Evolutionary conservation across 139 green algal genomes (phyloP).

Genomic region (Pleodorina starrii): DNA sequence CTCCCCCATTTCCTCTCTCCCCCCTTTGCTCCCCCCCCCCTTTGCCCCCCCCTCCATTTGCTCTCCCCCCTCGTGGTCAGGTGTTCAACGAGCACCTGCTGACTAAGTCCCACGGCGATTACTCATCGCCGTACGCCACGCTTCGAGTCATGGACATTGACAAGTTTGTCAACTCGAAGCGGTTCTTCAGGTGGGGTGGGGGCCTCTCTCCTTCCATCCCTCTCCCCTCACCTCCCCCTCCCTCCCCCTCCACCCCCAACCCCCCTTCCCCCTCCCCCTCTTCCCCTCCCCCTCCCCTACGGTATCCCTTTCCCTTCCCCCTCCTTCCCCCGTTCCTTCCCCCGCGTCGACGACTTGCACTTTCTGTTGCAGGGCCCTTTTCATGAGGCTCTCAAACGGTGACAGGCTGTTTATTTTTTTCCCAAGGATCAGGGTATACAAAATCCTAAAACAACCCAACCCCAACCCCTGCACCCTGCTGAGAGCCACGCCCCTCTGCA

Average conservation of each 20-base stretch:
- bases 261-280: background rate
- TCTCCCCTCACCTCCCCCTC: too few species aligned
- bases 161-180: constrained; percentile 66
- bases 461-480: background rate
- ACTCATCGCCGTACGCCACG: constrained; percentile 41
- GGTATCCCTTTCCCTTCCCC: background rate
- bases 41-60: background rate
- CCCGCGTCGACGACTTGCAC: too few species aligned
- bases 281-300: too few species aligned
- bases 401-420: too few species aligned
- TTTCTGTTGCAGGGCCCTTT: too few species aligned
- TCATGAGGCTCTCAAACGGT: too few species aligned
- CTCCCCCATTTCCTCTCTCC: background rate
- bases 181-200: constrained; percentile 60
- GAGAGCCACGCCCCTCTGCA: too few species aligned
- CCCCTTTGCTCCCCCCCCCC: background rate
- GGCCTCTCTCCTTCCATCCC: background rate
- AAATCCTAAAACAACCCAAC: too few species aligned
- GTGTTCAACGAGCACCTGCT: constrained; percentile 69
- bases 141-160: constrained; percentile 63
- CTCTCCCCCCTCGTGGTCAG: constrained; percentile 26
- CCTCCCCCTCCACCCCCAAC: background rate
- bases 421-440: too few species aligned
- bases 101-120: constrained; percentile 53
- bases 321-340: too few species aligned